Base-by-base conservation (phyloP, 2,329 filamentous ascomycete species). In the Monosporascus sp. region DNA sequence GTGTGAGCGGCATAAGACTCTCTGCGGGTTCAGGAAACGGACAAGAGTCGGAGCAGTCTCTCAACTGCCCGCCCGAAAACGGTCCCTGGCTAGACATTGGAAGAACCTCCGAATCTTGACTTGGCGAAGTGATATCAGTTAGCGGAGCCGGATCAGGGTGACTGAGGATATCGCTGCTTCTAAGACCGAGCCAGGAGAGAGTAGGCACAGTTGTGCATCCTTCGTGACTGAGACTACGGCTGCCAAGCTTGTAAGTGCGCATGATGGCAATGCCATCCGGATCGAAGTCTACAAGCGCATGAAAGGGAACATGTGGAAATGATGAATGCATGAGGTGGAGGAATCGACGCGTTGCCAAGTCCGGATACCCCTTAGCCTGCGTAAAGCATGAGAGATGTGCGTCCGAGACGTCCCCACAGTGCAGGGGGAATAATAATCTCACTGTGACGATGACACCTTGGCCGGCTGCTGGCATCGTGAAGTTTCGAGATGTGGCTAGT, bases 291-390 rank as follows among this genome's bases (percentile, higher is more conserved):
- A 89, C 79, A 0, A 94, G 72, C 0, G 78, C 81, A 50, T 82
- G 78, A 7, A 89, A 79, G 2, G 82, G 80, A 22, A 87, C 68
- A 0, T 68, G 64, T 0, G 80, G 79, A 20, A 71, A 72, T 8
- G 67, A 68, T 0, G 61, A 66, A 38, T 79, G 76, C 1, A 91
- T 51, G 14, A 74, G 66, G 43, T 77, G 75, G 1, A 93, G 71
- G 51, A 93, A 85, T 17, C 77, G 76, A 7, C 87, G 77, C 0
- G 88, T 91, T 1, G 80, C 78, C 48, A 93, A 72, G 60, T 94
- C 90, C 0, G 90, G 89, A 63, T 91, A 94, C 2, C 90, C 90
- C 74, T 92, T 94, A 1, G 84, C 89, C 86, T 91, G 51, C 4
- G 37, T 22, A 6, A 17, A 20, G 3, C 2, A 57, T 62, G 26